Base-by-base conservation (phyloP, 176 grass and related monocot genomes). In the Lolium rigidum region DNA sequence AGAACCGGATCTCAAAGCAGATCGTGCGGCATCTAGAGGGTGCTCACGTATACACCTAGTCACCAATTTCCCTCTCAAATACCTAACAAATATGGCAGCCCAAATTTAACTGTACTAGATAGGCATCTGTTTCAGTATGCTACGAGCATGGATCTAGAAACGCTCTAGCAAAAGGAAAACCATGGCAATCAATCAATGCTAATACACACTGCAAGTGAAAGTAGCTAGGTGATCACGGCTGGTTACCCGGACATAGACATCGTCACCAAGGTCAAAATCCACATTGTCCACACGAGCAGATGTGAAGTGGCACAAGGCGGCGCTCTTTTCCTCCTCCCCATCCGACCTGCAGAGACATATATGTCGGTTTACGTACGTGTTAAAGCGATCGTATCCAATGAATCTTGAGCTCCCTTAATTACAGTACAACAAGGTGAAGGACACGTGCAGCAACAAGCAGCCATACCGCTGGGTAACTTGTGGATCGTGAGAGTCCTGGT, bases 201-300 rank as follows among this genome's bases (percentile, higher is more conserved):
- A 28, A 28, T 28, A 28, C 26, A 13, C 26, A 64, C 12, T 28
- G 5, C 11, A 64, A 28, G 0, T 14, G 14, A 11, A 61, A 79
- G 6, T 6, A 49, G 25, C 1, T 49, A 49, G 22, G 49, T 60
- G 16, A 54, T 20, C 18, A 21, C 7, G 44, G 44, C 26, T 47
- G 50, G 80, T 39, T 83, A 95, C 94, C 87, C 91, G 89, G 16
- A 93, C 84, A 85, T 83, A 90, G n/a, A 88, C 94, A 83, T 93
- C 86, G 18, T 91, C 94, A 76, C 78, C 51, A 16, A 95, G 86
- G 5, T 89, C 72, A 73, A 91, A 91, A 9, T 83, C 67, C 9
- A 83, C 24, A 26, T 81, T 48, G 51, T 95, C 89, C 9, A 95
- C 91, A 22, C 55, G 88, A 21, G 84, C 89, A 61, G 51, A 38